Evolutionary conservation across 2,329 filamentous ascomycete species (phyloP).

Genomic region (Nothophaeocryptopus gaeumannii): DNA sequence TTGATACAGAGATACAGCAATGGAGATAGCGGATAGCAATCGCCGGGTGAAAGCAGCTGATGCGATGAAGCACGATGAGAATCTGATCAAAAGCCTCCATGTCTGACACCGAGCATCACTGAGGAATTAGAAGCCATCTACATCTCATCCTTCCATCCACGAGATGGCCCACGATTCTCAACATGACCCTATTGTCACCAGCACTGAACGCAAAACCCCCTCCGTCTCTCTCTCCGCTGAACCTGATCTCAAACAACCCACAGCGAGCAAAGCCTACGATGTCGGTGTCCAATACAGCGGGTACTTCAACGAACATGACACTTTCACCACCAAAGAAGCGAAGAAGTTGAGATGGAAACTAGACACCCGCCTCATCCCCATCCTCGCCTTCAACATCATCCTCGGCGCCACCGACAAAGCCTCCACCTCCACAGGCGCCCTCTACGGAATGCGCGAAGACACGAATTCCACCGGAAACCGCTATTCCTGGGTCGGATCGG

Average conservation of each 20-base stretch:
- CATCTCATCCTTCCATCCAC: no score
- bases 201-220: slow-evolving; percentile 1
- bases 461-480: slow-evolving; percentile 54
- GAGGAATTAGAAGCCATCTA: no score
- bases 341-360: slow-evolving; percentile 2
- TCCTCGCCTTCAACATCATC: slow-evolving; percentile 13
- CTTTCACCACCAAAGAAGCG: slow-evolving; percentile 2
- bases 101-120: no score
- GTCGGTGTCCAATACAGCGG: slow-evolving; percentile 8
- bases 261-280: slow-evolving; percentile 4
- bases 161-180: no score
- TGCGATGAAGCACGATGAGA: no score
- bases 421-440: slow-evolving; percentile 3
- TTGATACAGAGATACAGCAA: no score
- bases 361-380: slow-evolving; percentile 13
- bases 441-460: slow-evolving; percentile 54
- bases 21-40: no score
- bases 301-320: slow-evolving; percentile 11
- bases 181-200: background rate
- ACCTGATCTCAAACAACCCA: background rate
- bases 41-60: no score
- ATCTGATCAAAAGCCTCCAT: no score
- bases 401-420: slow-evolving; percentile 14
- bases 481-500: slow-evolving; percentile 54
- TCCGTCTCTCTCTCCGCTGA: background rate